Evolutionary conservation across 116 monocot species (phyloP), one percentile per base, ranked within the genome.

Genomic region (Iris pallida): DNA sequence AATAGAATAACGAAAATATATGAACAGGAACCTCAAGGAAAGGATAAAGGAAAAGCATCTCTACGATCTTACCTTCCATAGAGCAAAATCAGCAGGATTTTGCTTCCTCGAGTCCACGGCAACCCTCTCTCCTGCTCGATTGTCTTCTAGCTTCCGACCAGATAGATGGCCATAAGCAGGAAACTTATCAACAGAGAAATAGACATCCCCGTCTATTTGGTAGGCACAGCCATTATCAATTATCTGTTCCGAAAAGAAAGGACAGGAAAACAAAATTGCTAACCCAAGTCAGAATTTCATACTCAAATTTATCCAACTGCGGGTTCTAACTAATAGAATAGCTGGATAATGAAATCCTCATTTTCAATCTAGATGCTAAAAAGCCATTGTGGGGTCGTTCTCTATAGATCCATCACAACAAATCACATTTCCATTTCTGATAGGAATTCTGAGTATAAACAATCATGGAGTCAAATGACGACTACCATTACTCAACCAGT

Each of bases 51-150:
- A 30, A 30, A 30, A 8, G 18, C 45, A 63, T 44, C 16, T 63
- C 16, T 63, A n/a, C 17, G 16, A 51, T 62, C 75, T 75, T 84
- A 93, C 98, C 74, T 99, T 99, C 98, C 98, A 99, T 46, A 99
- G 77, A 59, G 98, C 90, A 84, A 99, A 99, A 81, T 99, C 98
- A 73, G 90, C 93, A 72, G 98, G 93, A 65, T 99, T 90, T 78
- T 80, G 62, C 81, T 99, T 99, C 59, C 93, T 83, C 52, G 88
- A 85, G 65, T 99, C 88, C 49, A 99, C 80, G 42, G 88, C 77
- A 61, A 99, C 93, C 66, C 98, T 80, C 60, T 99, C 87, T 65
- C 93, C 90, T 68, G 93, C 88, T 64, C 81, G 75, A 78, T 93
- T 93, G 68, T 93, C 93, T 78, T 99, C 88, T 71, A 93, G 60